These are phyloP conservation scores for Platismatia glauca DNA, from an alignment of 495 filamentous ascomycete species.

Conservation along the genomic window DNA sequence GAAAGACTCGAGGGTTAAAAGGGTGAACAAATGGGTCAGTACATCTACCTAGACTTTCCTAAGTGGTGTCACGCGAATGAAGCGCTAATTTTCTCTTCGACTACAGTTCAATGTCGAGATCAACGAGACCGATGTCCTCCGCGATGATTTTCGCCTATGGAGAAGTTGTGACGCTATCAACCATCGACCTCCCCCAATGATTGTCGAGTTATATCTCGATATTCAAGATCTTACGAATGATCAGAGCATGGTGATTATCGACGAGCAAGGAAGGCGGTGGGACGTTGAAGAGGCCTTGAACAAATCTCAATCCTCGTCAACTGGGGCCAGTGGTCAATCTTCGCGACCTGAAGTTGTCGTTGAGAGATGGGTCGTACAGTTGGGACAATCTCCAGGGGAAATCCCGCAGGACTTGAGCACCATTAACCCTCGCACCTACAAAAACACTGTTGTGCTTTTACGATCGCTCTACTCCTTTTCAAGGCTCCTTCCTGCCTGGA, in stretches of 20 bases:
- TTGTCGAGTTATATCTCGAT: slow-evolving; percentile 87
- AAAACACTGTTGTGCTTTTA: slow-evolving; percentile 90
- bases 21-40: slow-evolving; percentile 91
- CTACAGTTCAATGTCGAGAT: slow-evolving; percentile 85
- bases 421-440: slow-evolving; percentile 82
- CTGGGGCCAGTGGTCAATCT: slow-evolving; percentile 37
- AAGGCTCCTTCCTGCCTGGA: slow-evolving; percentile 80
- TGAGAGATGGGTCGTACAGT: slow-evolving; percentile 81
- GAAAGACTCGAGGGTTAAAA: slow-evolving; percentile 50
- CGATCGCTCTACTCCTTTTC: slow-evolving; percentile 80
- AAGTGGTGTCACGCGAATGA: neutral
- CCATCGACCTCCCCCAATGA: slow-evolving; percentile 71
- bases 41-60: neutral
- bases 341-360: slow-evolving; percentile 61
- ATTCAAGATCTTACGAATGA: slow-evolving; percentile 68
- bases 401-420: slow-evolving; percentile 55
- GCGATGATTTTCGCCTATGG: slow-evolving; percentile 73
- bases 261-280: slow-evolving; percentile 84
- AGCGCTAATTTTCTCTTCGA: slow-evolving; percentile 15
- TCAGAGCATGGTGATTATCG: slow-evolving; percentile 77
- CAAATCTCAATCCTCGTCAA: slow-evolving; percentile 47
- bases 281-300: slow-evolving; percentile 80
- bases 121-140: slow-evolving; percentile 79
- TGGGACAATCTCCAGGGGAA: slow-evolving; percentile 51
- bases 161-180: slow-evolving; percentile 64